phyloP scores from a whole-genome alignment of 2,329 filamentous ascomycete genomes.

The Sporothrix dimorphospora region DNA sequence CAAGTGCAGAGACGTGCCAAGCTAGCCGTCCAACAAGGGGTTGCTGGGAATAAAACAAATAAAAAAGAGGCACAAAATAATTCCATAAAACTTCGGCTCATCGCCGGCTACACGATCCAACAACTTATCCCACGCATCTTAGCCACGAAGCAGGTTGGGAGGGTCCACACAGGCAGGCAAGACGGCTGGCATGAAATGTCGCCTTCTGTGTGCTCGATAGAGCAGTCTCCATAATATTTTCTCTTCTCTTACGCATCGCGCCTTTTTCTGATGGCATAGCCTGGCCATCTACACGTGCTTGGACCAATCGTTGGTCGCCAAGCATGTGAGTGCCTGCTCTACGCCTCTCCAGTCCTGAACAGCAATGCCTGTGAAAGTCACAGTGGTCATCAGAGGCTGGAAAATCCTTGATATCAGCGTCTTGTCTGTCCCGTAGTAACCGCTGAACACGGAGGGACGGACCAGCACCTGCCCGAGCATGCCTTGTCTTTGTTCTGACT shows the following conservation, averaged over 20 bases:
- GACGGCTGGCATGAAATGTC: not conserved
- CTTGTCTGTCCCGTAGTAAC: not conserved
- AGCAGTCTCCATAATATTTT: conserved; percentile 6
- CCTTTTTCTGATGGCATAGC: conserved; percentile 2
- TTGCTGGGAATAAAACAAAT: too few relatives aligned
- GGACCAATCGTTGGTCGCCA: not conserved
- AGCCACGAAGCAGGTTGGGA: not conserved
- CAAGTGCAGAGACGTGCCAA: not conserved
- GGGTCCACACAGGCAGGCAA: not conserved
- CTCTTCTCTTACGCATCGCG: not conserved
- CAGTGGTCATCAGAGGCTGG: not conserved
- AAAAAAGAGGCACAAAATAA: not conserved
- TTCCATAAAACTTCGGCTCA: conserved; percentile 21
- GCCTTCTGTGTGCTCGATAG: not conserved
- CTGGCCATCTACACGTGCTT: conserved; percentile 1
- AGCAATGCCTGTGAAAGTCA: conserved; percentile 1
- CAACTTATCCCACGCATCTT: not conserved
- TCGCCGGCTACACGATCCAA: conserved; percentile 25
- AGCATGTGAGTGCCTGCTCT: not conserved
- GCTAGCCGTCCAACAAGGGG: not conserved
- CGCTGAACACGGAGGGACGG: not conserved
- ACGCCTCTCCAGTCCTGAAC: not conserved
- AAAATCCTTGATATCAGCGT: not conserved
- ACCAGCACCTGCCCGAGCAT: not conserved
- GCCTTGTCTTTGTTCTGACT: not conserved